Conservation (phyloP, 2,329 filamentous ascomycete genomes). For the Alternaria postmessia region DNA sequence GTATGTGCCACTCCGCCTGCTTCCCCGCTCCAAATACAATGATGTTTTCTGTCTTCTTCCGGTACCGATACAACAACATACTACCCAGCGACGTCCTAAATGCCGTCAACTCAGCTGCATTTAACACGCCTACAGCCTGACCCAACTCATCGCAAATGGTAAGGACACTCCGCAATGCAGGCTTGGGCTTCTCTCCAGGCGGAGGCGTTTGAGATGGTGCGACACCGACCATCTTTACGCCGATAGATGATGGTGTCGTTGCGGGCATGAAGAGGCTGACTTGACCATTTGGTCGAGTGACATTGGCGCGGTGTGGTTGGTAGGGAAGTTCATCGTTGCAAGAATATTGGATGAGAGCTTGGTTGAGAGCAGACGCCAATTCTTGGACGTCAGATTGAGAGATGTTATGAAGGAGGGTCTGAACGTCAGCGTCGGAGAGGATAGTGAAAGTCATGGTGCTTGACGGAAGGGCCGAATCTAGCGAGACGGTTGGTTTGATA, state of each 20-base stretch:
- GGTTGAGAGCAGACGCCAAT: constrained; percentile 9
- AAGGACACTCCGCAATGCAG: constrained; percentile 68
- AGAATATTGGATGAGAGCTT: constrained; percentile 43
- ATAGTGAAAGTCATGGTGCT: constrained; percentile 22
- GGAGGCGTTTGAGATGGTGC: constrained; percentile 42
- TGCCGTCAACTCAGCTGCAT: constrained; percentile 77
- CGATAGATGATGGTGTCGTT: constrained; percentile 68
- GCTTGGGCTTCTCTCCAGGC: constrained; percentile 26
- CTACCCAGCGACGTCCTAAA: constrained; percentile 81
- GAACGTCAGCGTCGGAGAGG: constrained; percentile 34
- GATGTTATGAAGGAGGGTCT: constrained; percentile 48
- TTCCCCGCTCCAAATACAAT: constrained; percentile 60
- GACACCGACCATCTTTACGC: constrained; percentile 74
- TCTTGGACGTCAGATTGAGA: constrained; percentile 12
- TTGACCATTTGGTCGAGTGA: constrained; percentile 51
- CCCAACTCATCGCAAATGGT: constrained; percentile 64
- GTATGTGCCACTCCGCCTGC: constrained; percentile 61
- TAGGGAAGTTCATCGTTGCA: constrained; percentile 41
- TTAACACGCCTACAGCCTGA: constrained; percentile 71
- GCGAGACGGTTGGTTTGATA: background rate
- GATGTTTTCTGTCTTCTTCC: constrained; percentile 40
- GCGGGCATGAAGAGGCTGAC: constrained; percentile 80
- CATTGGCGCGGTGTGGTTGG: constrained; percentile 54
- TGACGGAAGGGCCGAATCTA: background rate
- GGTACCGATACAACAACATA: constrained; percentile 61